phyloP scores from a whole-genome alignment of 768 basidiomycete genomes.

The Tricholoma hemisulphureum region DNA sequence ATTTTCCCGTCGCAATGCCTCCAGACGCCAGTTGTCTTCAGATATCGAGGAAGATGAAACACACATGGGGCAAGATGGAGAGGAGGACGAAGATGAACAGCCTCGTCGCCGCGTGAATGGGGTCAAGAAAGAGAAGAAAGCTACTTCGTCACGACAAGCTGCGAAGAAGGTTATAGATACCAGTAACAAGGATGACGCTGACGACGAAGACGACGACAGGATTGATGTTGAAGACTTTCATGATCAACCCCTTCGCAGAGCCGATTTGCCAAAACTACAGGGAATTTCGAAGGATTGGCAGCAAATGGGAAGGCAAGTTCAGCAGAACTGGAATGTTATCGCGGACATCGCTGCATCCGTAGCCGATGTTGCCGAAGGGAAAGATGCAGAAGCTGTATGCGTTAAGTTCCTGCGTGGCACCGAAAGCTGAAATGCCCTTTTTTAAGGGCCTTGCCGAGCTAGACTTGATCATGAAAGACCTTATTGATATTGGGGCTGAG shows the following conservation, averaged over 20 bases:
- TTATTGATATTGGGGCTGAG: conserved; percentile 65
- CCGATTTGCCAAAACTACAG: conserved; percentile 50
- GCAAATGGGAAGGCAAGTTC: conserved; percentile 47
- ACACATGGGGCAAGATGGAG: conserved; percentile 22
- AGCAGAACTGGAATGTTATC: conserved; percentile 45
- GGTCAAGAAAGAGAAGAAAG: conserved; percentile 36
- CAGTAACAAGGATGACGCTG: conserved; percentile 30
- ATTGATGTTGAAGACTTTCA: conserved; percentile 63
- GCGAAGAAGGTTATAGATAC: conserved; percentile 15
- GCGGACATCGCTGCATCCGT: conserved; percentile 54
- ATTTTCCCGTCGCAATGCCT: conserved; percentile 38
- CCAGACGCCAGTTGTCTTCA: conserved; percentile 48
- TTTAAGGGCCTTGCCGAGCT: conserved; percentile 55
- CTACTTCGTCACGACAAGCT: conserved; percentile 13
- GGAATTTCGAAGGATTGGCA: conserved; percentile 67
- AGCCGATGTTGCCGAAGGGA: conserved; percentile 60
- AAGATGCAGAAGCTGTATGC: conserved; percentile 51
- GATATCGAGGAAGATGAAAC: conserved; percentile 59
- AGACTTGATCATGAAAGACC: conserved; percentile 64
- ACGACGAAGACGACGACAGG: conserved; percentile 47
- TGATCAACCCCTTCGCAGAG: conserved; percentile 63
- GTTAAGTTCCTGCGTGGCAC: background rate
- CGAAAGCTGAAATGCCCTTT: conserved; percentile 2
- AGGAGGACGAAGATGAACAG: conserved; percentile 47
- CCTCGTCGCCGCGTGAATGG: conserved; percentile 22